Conservation (phyloP, 2,329 filamentous ascomycete genomes). For the Oidium heveae region DNA sequence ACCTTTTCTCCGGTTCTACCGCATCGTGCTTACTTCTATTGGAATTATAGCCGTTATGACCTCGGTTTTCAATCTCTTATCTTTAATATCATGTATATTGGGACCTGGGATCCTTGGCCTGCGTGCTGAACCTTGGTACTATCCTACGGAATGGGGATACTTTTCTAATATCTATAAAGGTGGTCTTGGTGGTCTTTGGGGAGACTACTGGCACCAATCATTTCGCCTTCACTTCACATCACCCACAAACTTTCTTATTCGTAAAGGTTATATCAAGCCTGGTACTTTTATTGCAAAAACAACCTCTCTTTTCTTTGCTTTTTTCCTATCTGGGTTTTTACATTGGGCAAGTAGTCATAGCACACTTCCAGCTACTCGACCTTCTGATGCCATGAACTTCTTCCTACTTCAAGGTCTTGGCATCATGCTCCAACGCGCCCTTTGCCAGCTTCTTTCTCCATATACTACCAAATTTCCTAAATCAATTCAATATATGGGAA, state of each 20-base stretch:
- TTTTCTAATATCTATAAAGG: constrained; percentile 31
- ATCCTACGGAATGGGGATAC: constrained; percentile 29
- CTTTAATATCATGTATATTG: constrained; percentile 27
- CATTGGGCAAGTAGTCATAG: constrained; percentile 49
- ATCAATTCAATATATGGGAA: constrained; percentile 24
- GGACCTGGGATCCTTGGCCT: constrained; percentile 25
- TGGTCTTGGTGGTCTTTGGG: constrained; percentile 64
- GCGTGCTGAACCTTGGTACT: constrained; percentile 33
- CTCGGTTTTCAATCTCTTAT: constrained; percentile 31
- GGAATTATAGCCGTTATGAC: constrained; percentile 35
- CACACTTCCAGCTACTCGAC: constrained; percentile 24
- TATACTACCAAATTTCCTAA: constrained; percentile 19
- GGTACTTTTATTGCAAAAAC: constrained; percentile 14
- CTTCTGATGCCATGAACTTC: constrained; percentile 34
- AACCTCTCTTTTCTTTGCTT: constrained; percentile 24
- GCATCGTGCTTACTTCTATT: constrained; percentile 27
- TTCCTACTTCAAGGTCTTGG: constrained; percentile 48
- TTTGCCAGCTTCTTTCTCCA: constrained; percentile 14
- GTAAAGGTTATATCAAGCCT: constrained; percentile 17
- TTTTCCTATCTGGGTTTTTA: constrained; percentile 38
- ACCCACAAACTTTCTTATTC: constrained; percentile 24
- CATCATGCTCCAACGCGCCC: constrained; percentile 29
- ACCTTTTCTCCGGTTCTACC: constrained; percentile 25
- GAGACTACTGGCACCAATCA: constrained; percentile 72
- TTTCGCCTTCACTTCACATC: constrained; percentile 51